Evolutionary conservation across 1,139 yeast species (phyloP).

Genomic region (Diutina mesorugosa): DNA sequence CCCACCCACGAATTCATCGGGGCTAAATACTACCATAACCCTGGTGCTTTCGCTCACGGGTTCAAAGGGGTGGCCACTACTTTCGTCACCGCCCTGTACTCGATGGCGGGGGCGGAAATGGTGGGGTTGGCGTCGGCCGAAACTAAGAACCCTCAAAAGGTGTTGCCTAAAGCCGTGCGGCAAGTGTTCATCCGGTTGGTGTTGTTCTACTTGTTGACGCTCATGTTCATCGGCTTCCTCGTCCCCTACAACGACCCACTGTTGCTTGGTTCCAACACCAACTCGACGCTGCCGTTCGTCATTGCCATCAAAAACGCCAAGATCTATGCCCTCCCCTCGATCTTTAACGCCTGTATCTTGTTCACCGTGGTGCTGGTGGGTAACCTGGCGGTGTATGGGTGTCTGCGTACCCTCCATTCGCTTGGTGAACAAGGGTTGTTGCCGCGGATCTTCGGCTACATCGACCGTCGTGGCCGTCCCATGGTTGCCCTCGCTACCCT

Average conservation of each 20-base stretch:
- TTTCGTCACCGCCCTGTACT: not conserved
- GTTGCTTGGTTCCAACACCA: not conserved
- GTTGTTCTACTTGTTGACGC: slow-evolving; percentile 10
- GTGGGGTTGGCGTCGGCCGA: slow-evolving; percentile 4
- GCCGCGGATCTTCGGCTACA: not conserved
- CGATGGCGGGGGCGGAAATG: slow-evolving; percentile 2
- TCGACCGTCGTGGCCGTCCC: not conserved
- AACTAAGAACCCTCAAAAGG: slow-evolving; percentile 46
- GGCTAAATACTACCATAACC: slow-evolving; percentile 19
- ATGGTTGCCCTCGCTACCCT: not conserved
- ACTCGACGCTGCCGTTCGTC: slow-evolving; percentile 1
- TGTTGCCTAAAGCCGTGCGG: slow-evolving; percentile 13
- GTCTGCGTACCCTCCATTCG: not conserved
- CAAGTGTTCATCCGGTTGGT: slow-evolving; percentile 14
- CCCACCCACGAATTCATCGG: slow-evolving; percentile 16
- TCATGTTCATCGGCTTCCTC: slow-evolving; percentile 8
- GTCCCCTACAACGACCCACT: slow-evolving; percentile 9
- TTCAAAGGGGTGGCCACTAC: not conserved
- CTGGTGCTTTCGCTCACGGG: slow-evolving; percentile 16
- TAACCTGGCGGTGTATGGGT: not conserved
- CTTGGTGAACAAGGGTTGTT: not conserved
- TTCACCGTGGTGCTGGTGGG: slow-evolving; percentile 1
- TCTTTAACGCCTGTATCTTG: not conserved
- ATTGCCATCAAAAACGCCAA: not conserved
- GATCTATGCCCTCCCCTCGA: not conserved